A percentile compares a stretch with the other conserved stretches of the same genome.
phyloP scores from a whole-genome alignment of 331 rosid genomes.

The Telfairia occidentalis region DNA sequence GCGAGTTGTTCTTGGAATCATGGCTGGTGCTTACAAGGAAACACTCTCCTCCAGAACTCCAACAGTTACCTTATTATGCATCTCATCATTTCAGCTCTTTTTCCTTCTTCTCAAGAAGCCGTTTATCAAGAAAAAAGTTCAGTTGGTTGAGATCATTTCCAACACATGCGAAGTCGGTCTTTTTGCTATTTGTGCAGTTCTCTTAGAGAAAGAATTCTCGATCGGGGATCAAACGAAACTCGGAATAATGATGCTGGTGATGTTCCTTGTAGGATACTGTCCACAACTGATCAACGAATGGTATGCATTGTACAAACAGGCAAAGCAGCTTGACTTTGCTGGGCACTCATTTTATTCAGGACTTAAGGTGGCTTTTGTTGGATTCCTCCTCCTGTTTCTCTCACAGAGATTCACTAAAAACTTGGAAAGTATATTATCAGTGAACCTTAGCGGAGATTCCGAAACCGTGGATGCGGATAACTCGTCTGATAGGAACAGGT shows the following conservation, averaged over 20 bases:
- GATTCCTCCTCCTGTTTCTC: slow-evolving; percentile 41
- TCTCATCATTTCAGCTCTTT: slow-evolving; percentile 68
- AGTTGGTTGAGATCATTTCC: slow-evolving; percentile 66
- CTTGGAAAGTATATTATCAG: slow-evolving; percentile 43
- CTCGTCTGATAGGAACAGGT: slow-evolving; percentile 21
- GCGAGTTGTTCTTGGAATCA: slow-evolving; percentile 42
- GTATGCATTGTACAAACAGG: slow-evolving; percentile 60
- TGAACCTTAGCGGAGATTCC: slow-evolving; percentile 17
- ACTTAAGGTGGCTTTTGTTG: slow-evolving; percentile 47
- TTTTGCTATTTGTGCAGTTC: slow-evolving; percentile 34
- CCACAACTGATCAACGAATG: slow-evolving; percentile 59
- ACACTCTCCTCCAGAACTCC: slow-evolving; percentile 38
- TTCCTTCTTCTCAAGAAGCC: slow-evolving; percentile 88
- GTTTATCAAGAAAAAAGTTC: slow-evolving; percentile 80
- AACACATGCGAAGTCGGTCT: slow-evolving; percentile 49
- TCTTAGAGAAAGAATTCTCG: slow-evolving; percentile 35
- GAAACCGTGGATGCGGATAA: slow-evolving; percentile 18
- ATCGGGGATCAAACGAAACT: slow-evolving; percentile 24
- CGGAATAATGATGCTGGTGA: slow-evolving; percentile 49
- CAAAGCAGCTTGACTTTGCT: slow-evolving; percentile 45
- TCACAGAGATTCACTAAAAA: slow-evolving; percentile 37
- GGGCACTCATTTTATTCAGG: slow-evolving; percentile 46
- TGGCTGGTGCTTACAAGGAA: slow-evolving; percentile 51
- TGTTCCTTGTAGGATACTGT: slow-evolving; percentile 51
- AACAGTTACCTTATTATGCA: slow-evolving; percentile 30